A percentile compares a stretch with the other conserved stretches of the same genome.
phyloP scores from a whole-genome alignment of 345 rosid species.

The Noccaea caerulescens region DNA sequence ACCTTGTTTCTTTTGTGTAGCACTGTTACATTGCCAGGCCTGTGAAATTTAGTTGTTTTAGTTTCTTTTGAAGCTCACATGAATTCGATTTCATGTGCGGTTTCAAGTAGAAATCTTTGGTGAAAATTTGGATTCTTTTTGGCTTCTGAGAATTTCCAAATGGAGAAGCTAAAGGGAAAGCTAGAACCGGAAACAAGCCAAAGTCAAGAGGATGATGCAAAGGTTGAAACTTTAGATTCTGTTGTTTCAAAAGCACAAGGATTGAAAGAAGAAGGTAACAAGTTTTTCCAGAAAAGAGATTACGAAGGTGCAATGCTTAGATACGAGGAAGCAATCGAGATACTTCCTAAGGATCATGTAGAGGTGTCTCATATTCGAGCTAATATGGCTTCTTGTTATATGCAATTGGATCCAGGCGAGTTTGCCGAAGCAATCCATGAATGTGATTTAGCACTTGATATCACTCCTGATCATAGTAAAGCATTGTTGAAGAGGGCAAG shows the following conservation, averaged over 20 bases:
- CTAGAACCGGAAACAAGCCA: constrained; percentile 50
- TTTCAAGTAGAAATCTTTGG: constrained; percentile 24
- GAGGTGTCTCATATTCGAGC: constrained; percentile 73
- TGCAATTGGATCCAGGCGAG: constrained; percentile 80
- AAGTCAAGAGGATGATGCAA: constrained; percentile 41
- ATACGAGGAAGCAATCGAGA: constrained; percentile 77
- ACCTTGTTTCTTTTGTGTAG: neutral
- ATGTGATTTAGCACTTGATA: constrained; percentile 75
- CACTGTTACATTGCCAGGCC: constrained; percentile 25
- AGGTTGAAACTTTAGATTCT: constrained; percentile 58
- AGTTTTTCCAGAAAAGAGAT: constrained; percentile 78
- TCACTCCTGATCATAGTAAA: constrained; percentile 69
- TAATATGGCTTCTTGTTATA: constrained; percentile 85
- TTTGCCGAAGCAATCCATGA: constrained; percentile 76
- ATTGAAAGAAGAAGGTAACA: constrained; percentile 84
- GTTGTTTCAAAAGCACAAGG: constrained; percentile 66
- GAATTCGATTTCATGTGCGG: constrained; percentile 18
- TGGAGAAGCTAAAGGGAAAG: constrained; percentile 35
- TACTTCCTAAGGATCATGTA: constrained; percentile 70
- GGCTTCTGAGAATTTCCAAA: constrained; percentile 19
- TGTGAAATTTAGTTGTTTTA: constrained; percentile 9
- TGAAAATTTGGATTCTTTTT: constrained; percentile 9
- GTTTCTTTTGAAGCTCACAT: constrained; percentile 25
- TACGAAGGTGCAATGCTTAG: constrained; percentile 71
- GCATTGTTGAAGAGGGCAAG: constrained; percentile 86